Base-by-base conservation (phyloP, 164 flowering plant species). In the Paratinospora sagittata region DNA sequence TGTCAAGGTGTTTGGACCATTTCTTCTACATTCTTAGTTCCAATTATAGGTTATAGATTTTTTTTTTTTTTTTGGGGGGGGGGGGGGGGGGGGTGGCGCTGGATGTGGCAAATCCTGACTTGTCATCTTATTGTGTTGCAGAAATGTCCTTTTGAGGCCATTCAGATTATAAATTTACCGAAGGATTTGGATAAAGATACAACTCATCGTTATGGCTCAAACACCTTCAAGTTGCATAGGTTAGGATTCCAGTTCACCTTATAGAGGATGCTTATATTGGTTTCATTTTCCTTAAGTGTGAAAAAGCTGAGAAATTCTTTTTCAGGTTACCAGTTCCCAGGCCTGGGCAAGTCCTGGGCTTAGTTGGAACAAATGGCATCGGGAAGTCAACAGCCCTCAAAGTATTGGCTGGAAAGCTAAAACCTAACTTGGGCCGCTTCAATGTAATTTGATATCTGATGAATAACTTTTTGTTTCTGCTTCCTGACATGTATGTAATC, bases 141-240 rank as follows among this genome's bases (percentile, higher is more conserved):
- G 98, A 94, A 90, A 92, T 94, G 98, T 72, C 98, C 97, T 21
- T 94, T 92, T 81, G 98, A 92, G 69, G 97, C 97, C 43, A 93
- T 96, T 68, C 90, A 90, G 72, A 93, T 95, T 36, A 91, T 95
- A 76, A 96, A 93, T 78, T 78, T 90, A 72, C 98, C 99, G 17
- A 93, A 88, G 75, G 97, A 96, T 84, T 82, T 93, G 82, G 97
- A 89, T 60, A 96, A 87, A 79, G 99, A 93, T 71, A 96, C 98
- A 37, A 96, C 99, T 10, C 99, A 96, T 81, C 97, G 98, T 21
- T 96, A 96, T 85, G 98, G 97, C 10, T 86, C 95, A 2, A 93
- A 96, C 81, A 91, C 97, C 63, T 96, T 96, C 77, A 96, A 96
- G 75, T 77, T 93, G 80, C 98, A 96, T 77, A 91, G 97, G 98